Evolutionary conservation across 768 basidiomycete genomes (phyloP).

Genomic region (Rhodocollybia butyracea): DNA sequence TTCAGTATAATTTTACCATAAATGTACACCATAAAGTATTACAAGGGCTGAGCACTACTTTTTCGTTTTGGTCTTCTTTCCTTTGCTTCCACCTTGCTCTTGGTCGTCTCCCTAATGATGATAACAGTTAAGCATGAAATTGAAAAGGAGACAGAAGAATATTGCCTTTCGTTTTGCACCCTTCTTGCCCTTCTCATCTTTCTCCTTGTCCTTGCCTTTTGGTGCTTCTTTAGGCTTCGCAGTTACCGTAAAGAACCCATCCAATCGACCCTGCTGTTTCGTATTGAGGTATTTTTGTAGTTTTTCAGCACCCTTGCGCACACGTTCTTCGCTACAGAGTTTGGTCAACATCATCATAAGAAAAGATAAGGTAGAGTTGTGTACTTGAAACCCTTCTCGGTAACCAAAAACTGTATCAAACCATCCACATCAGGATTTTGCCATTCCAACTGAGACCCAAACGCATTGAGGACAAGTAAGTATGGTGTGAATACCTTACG

Average conservation of each 20-base stretch:
- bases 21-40: not conserved
- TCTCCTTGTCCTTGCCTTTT: constrained; percentile 25
- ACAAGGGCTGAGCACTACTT: constrained; percentile 10
- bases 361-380: constrained; percentile 21
- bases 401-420: constrained; percentile 88
- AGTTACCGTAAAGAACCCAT: constrained; percentile 83
- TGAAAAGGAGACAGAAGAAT: not conserved
- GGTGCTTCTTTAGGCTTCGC: constrained; percentile 52
- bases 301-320: constrained; percentile 93
- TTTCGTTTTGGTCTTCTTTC: constrained; percentile 40
- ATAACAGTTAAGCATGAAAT: not conserved
- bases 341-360: not conserved
- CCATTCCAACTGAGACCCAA: constrained; percentile 78
- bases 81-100: constrained; percentile 27
- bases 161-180: constrained; percentile 31
- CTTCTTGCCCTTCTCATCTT: constrained; percentile 34
- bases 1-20: no score
- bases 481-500: constrained; percentile 12
- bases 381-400: constrained; percentile 96
- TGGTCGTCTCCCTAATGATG: constrained; percentile 36
- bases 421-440: constrained; percentile 90
- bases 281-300: constrained; percentile 79
- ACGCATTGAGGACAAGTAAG: not conserved
- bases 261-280: constrained; percentile 95
- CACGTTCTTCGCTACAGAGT: constrained; percentile 82